These are phyloP conservation scores for Ploettnerulaceae sp. DNA, from an alignment of 2,329 filamentous ascomycete genomes.

Conservation along the genomic window DNA sequence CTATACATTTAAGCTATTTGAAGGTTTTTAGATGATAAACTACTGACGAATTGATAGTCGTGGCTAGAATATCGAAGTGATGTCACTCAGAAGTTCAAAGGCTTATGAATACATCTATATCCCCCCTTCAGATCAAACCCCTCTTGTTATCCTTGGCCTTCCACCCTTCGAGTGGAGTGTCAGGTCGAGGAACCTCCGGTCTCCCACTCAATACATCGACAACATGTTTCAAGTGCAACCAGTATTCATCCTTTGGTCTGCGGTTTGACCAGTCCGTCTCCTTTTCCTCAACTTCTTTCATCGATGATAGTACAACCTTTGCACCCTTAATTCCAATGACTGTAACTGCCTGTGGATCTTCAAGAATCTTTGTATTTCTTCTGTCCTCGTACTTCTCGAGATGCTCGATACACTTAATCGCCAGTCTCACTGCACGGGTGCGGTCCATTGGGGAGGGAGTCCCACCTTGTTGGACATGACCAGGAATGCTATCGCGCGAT, in stretches of 20 bases:
- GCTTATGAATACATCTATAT: background rate
- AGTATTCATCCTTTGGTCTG: conserved; percentile 78
- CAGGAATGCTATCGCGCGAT: conserved; percentile 83
- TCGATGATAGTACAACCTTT: conserved; percentile 78
- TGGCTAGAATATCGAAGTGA: too few relatives aligned
- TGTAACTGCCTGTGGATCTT: conserved; percentile 66
- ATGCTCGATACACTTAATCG: conserved; percentile 91
- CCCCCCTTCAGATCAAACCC: conserved; percentile 34
- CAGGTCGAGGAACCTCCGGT: conserved; percentile 43
- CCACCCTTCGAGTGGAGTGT: conserved; percentile 46
- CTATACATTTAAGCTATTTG: too few relatives aligned
- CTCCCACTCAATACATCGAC: conserved; percentile 82
- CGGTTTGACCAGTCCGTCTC: conserved; percentile 94
- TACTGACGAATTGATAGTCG: too few relatives aligned
- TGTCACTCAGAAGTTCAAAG: background rate
- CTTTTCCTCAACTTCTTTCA: conserved; percentile 73
- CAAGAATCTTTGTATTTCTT: conserved; percentile 61
- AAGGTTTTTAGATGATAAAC: too few relatives aligned
- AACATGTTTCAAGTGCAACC: conserved; percentile 72
- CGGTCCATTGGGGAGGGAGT: conserved; percentile 95
- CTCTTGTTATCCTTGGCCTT: conserved; percentile 58
- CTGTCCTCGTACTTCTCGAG: conserved; percentile 72
- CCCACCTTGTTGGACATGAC: conserved; percentile 91
- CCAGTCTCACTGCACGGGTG: conserved; percentile 82
- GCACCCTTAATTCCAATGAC: conserved; percentile 94